A percentile compares a stretch with the other conserved stretches of the same genome.
Conservation (phyloP, 2,329 filamentous ascomycete genomes). For the Fusarium sp. region DNA sequence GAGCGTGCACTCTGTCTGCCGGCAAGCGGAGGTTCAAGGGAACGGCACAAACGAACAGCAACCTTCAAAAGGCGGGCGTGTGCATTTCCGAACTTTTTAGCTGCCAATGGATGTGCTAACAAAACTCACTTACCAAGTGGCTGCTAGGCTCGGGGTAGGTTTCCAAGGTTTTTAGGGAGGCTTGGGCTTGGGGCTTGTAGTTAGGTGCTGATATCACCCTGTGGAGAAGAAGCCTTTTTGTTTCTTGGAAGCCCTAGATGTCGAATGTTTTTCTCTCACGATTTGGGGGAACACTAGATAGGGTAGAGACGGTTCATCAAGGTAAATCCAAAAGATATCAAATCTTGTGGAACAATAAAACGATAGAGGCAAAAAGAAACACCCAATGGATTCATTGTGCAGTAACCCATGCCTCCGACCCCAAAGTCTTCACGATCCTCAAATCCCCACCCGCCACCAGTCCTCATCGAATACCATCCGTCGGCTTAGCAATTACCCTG, state of each 20-base stretch:
- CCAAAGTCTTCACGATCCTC: neutral
- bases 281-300: neutral
- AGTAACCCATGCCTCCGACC: too few relatives aligned
- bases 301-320: neutral
- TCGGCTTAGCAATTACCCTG: constrained; percentile 41
- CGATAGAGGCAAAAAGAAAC: neutral
- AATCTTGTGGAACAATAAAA: neutral
- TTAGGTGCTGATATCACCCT: neutral
- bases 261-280: neutral
- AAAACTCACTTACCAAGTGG: neutral
- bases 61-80: neutral
- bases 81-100: neutral
- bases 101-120: neutral
- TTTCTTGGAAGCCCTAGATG: neutral
- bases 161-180: neutral
- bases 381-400: neutral
- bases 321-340: neutral
- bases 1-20: constrained; percentile 10
- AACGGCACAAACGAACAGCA: neutral
- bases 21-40: constrained; percentile 29
- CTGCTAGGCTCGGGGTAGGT: neutral
- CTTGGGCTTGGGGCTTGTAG: neutral
- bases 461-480: constrained; percentile 40
- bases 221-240: neutral
- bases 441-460: constrained; percentile 19